These are phyloP conservation scores for Nicotiana noctiflora DNA, from an alignment of 257 asterid species.

Conservation along the genomic window DNA sequence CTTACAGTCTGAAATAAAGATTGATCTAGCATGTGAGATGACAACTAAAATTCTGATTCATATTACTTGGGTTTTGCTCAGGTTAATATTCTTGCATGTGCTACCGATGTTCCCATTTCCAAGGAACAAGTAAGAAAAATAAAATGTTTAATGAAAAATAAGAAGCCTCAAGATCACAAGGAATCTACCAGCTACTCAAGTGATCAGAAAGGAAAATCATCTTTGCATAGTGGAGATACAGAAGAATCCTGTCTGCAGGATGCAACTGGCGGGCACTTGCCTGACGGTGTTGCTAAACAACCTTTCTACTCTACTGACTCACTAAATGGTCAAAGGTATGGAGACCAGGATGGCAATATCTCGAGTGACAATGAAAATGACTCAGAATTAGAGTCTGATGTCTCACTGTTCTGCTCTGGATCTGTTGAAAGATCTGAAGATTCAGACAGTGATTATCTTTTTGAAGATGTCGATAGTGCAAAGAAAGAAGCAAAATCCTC, in stretches of 20 bases:
- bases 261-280: conserved; percentile 36
- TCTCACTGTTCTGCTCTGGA: conserved; percentile 63
- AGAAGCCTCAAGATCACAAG: conserved; percentile 34
- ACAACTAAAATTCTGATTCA: conserved; percentile 13
- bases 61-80: conserved; percentile 34
- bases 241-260: conserved; percentile 73
- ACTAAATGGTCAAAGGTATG: conserved; percentile 26
- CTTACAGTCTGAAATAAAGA: neutral
- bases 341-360: conserved; percentile 33
- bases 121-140: conserved; percentile 59
- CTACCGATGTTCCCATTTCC: conserved; percentile 66
- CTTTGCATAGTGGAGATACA: conserved; percentile 64
- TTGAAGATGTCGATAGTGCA: conserved; percentile 39
- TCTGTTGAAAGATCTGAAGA: conserved; percentile 62
- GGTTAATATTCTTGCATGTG: conserved; percentile 91
- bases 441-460: conserved; percentile 43
- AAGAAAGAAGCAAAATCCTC: conserved; percentile 40
- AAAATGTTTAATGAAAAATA: conserved; percentile 48
- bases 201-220: conserved; percentile 66
- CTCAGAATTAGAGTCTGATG: conserved; percentile 52
- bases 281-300: conserved; percentile 42
- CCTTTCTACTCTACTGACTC: conserved; percentile 46
- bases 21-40: conserved; percentile 1
- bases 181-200: conserved; percentile 47
- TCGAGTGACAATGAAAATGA: conserved; percentile 44